Evolutionary conservation across 1,284 basidiomycete species (phyloP).

Genomic region (Rhodotorula glutinis): DNA sequence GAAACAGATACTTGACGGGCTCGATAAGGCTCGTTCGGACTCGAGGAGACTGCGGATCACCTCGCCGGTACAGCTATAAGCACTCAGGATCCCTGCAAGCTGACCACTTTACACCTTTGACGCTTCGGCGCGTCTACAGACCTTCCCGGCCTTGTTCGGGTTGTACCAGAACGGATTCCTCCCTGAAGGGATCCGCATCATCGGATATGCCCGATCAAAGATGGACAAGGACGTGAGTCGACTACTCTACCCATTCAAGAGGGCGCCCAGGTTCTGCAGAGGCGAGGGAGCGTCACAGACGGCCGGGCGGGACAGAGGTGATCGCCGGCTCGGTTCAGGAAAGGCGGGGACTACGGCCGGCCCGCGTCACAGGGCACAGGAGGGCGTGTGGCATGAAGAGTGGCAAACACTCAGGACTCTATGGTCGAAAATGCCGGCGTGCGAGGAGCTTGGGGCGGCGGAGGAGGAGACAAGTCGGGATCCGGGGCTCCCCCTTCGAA

Average conservation of each 20-base stretch:
- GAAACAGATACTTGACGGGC: too few relatives aligned
- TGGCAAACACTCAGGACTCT: too few relatives aligned
- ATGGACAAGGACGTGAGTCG: constrained; percentile 64
- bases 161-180: constrained; percentile 77
- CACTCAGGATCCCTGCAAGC: not conserved
- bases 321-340: not conserved
- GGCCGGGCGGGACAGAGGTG: too few relatives aligned
- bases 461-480: not conserved
- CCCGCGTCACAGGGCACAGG: too few relatives aligned
- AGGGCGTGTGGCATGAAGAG: too few relatives aligned
- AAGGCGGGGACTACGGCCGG: too few relatives aligned
- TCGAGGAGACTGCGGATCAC: too few relatives aligned
- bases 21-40: too few relatives aligned
- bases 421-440: not conserved
- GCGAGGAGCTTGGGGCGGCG: not conserved
- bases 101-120: not conserved
- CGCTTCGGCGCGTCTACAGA: constrained; percentile 54
- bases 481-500: not conserved
- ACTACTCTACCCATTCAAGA: too few relatives aligned
- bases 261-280: too few relatives aligned
- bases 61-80: too few relatives aligned
- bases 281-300: too few relatives aligned
- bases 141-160: constrained; percentile 87
- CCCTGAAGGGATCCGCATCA: constrained; percentile 76
- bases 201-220: constrained; percentile 93